Conservation (phyloP, 2,329 filamentous ascomycete genomes). For the Penicillium sp. region DNA sequence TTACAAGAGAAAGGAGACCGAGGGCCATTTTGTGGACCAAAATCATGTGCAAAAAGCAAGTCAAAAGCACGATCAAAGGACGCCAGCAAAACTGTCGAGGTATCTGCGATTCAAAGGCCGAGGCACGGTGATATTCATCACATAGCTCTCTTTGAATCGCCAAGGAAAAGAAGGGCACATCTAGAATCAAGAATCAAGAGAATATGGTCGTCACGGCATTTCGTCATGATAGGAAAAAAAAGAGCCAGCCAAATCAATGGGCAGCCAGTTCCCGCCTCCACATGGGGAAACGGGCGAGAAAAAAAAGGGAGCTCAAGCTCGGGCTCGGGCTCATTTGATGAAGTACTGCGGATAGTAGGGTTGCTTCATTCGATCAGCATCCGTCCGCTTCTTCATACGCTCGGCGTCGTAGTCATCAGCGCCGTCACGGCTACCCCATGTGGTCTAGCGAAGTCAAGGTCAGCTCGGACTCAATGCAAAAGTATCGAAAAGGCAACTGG, state of each 20-base stretch:
- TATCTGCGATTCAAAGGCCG: background rate
- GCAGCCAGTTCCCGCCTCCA: background rate
- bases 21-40: constrained; percentile 14
- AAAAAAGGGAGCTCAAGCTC: too few species aligned
- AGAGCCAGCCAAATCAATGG: constrained; percentile 7
- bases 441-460: constrained; percentile 64
- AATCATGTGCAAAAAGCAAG: constrained; percentile 17
- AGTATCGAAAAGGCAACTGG: background rate
- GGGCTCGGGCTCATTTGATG: constrained; percentile 25
- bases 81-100: background rate
- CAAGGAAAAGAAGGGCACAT: constrained; percentile 13
- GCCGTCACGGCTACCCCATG: constrained; percentile 91
- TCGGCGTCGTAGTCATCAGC: constrained; percentile 80
- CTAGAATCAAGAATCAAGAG: constrained; percentile 25
- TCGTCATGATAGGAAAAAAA: constrained; percentile 20
- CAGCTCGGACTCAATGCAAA: constrained; percentile 2
- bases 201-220: constrained; percentile 27
- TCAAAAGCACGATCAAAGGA: background rate
- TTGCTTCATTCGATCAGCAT: constrained; percentile 37
- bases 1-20: constrained; percentile 28
- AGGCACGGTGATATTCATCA: background rate
- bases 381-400: constrained; percentile 58
- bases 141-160: background rate
- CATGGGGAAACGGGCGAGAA: background rate
- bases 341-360: constrained; percentile 36